phyloP scores from a whole-genome alignment of 352 stramenopile genomes.

The Phytophthora europaea region DNA sequence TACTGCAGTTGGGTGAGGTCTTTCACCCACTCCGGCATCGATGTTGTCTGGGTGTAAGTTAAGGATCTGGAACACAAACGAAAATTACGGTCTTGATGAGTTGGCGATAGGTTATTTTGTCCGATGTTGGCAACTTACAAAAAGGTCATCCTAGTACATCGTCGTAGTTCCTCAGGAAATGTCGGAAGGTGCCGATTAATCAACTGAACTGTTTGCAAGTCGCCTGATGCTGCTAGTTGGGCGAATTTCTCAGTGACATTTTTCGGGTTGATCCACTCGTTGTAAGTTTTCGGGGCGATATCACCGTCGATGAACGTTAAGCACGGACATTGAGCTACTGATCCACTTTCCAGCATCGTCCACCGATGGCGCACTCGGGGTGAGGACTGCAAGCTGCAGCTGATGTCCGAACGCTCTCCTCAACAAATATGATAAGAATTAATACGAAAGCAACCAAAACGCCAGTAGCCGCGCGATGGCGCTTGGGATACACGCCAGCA shows the following conservation, averaged over 20 bases:
- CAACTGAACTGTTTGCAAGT: conserved; percentile 14
- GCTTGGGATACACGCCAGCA: conserved; percentile 2
- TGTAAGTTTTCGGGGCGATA: conserved; percentile 12
- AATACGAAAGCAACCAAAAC: conserved; percentile 1
- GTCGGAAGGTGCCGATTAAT: conserved; percentile 3
- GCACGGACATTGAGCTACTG: conserved; percentile 13
- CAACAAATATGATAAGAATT: conserved; percentile 5
- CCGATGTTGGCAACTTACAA: conserved; percentile 20
- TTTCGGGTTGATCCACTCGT: conserved; percentile 13
- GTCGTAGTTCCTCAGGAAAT: conserved; percentile 33
- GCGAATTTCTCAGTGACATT: conserved; percentile 18
- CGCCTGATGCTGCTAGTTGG: conserved; percentile 1
- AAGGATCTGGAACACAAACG: conserved; percentile 36
- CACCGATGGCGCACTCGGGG: conserved; percentile 17
- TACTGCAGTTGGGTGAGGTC: conserved; percentile 41
- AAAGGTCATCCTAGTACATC: conserved; percentile 33
- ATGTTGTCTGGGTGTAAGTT: conserved; percentile 39
- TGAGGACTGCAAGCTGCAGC: conserved; percentile 2
- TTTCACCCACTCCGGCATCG: conserved; percentile 38
- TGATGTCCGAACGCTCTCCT: conserved; percentile 15
- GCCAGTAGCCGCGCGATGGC: background rate
- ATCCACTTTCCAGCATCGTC: conserved; percentile 4
- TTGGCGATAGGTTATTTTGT: background rate
- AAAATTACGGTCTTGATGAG: background rate
- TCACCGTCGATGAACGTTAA: conserved; percentile 15